Conservation (phyloP, 148 eudicot genomes). For the Rhododendron henanense region DNA sequence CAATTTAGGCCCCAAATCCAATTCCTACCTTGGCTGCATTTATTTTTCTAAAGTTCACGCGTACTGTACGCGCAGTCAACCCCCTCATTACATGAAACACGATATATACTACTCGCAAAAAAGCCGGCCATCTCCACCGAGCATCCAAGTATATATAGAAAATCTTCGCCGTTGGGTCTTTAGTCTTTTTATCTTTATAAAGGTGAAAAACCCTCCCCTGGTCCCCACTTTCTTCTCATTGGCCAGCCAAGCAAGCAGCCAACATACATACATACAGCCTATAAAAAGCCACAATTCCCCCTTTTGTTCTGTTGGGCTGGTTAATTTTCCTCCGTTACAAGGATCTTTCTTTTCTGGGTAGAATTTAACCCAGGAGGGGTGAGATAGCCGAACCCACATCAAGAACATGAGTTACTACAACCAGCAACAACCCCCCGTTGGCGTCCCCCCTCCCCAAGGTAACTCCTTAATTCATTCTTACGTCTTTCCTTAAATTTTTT, state of each 20-base stretch:
- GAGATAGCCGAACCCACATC: not conserved
- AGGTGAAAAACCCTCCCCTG: not conserved
- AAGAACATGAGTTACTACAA: slow-evolving; percentile 69
- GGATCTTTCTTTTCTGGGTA: not conserved
- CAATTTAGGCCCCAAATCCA: too few species aligned
- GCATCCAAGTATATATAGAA: not conserved
- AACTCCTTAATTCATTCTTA: not conserved
- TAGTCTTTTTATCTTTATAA: not conserved
- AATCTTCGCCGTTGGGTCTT: not conserved
- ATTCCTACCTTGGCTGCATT: not conserved
- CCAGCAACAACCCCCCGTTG: slow-evolving; percentile 77
- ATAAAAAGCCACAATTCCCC: not conserved
- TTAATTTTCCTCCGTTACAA: not conserved
- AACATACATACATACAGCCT: not conserved
- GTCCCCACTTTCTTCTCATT: not conserved
- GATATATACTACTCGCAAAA: not conserved
- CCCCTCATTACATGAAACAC: not conserved
- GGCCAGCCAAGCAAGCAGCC: not conserved
- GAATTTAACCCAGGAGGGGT: not conserved
- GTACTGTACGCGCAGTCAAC: not conserved
- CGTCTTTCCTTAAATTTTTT: not conserved
- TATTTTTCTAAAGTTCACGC: not conserved
- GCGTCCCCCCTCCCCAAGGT: slow-evolving; percentile 90
- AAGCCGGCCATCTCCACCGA: not conserved
- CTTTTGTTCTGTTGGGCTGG: not conserved